These are phyloP conservation scores for Sclerotiophoma versabilis DNA, from an alignment of 2,329 filamentous ascomycete genomes.

Conservation along the genomic window DNA sequence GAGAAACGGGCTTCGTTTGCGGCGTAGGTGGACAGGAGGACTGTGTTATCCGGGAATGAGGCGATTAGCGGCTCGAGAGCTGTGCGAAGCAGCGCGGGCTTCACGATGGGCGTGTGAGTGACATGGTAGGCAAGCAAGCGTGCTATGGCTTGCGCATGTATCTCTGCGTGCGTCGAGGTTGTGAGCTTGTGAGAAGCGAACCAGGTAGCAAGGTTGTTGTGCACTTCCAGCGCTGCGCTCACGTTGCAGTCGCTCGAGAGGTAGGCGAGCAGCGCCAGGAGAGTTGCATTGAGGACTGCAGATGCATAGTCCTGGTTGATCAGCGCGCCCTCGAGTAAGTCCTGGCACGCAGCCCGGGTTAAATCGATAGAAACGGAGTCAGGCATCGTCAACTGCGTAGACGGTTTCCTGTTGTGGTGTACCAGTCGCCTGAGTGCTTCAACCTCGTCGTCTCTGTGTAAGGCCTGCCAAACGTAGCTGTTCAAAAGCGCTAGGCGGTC, in stretches of 20 bases:
- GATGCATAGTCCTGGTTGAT: conserved; percentile 50
- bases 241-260: conserved; percentile 56
- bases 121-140: conserved; percentile 72
- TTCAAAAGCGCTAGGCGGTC: conserved; percentile 59
- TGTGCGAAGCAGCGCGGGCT: conserved; percentile 69
- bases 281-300: conserved; percentile 66
- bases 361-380: not conserved
- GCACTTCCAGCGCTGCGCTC: conserved; percentile 48
- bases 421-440: conserved; percentile 47
- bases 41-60: conserved; percentile 76
- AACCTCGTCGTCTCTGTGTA: conserved; percentile 54
- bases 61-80: conserved; percentile 67
- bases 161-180: conserved; percentile 59
- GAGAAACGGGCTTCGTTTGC: conserved; percentile 76
- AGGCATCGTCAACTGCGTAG: not conserved
- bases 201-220: conserved; percentile 35
- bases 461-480: conserved; percentile 69
- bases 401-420: conserved; percentile 28
- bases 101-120: conserved; percentile 68
- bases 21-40: conserved; percentile 76
- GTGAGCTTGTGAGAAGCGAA: conserved; percentile 33
- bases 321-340: conserved; percentile 61
- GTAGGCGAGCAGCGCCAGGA: conserved; percentile 72
- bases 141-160: conserved; percentile 72
- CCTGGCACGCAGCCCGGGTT: not conserved